A percentile compares a stretch with the other conserved stretches of the same genome.
phyloP scores from a whole-genome alignment of 2,329 filamentous ascomycete genomes.

The Sclerotinia subarctica region DNA sequence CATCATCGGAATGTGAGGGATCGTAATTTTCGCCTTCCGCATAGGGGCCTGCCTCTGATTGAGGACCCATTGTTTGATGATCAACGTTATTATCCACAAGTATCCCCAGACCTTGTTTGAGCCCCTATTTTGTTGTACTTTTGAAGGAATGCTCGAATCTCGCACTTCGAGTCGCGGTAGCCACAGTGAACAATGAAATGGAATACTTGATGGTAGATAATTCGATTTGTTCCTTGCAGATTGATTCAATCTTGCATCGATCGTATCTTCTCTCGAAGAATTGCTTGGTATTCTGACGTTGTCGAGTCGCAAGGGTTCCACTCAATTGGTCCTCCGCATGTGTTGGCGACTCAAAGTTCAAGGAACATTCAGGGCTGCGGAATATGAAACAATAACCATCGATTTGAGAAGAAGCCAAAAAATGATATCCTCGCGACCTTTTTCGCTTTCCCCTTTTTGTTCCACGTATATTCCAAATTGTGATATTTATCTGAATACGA shows the following conservation, averaged over 20 bases:
- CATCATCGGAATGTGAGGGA: slow-evolving; percentile 26
- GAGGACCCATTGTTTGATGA: slow-evolving; percentile 38
- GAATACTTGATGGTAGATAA: slow-evolving; percentile 11
- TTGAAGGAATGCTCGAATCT: slow-evolving; percentile 14
- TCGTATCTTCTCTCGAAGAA: slow-evolving; percentile 21
- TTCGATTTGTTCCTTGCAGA: slow-evolving; percentile 10
- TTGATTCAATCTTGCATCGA: slow-evolving; percentile 18
- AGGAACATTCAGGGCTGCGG: slow-evolving; percentile 34
- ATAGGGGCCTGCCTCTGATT: slow-evolving; percentile 40
- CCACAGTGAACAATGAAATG: slow-evolving; percentile 27
- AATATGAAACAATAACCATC: slow-evolving; percentile 35
- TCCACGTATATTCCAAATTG: slow-evolving; percentile 1
- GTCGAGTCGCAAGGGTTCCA: slow-evolving; percentile 34
- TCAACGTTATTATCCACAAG: slow-evolving; percentile 21
- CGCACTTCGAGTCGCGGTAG: slow-evolving; percentile 23
- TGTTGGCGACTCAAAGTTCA: slow-evolving; percentile 36
- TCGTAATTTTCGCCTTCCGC: slow-evolving; percentile 33
- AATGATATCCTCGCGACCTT: slow-evolving; percentile 7
- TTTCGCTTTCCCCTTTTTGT: not conserved
- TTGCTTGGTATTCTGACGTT: slow-evolving; percentile 28
- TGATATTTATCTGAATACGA: slow-evolving; percentile 5
- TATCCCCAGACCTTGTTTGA: slow-evolving; percentile 18
- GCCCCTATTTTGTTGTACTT: slow-evolving; percentile 25
- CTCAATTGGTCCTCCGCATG: slow-evolving; percentile 33
- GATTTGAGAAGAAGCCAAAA: slow-evolving; percentile 28